These are phyloP conservation scores for Dendrobium catenatum DNA, from an alignment of 106 monocot species.

Conservation along the genomic window DNA sequence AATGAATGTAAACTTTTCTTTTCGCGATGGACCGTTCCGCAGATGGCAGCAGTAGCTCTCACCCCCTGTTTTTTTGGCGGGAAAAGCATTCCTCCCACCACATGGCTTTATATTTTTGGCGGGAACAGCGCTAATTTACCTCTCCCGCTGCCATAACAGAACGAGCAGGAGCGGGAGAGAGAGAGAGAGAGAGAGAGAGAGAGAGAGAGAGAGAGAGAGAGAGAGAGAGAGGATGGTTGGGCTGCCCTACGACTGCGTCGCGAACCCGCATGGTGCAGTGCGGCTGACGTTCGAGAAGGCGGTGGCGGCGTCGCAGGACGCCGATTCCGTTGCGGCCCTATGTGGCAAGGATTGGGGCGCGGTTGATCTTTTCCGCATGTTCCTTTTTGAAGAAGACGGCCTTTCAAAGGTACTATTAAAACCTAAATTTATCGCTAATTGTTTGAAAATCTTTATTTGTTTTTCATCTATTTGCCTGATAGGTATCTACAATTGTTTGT, in stretches of 20 bases:
- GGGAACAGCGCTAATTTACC: not conserved
- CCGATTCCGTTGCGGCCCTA: constrained; percentile 50
- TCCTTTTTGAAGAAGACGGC: constrained; percentile 63
- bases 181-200: constrained; percentile 20
- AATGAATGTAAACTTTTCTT: too few species aligned
- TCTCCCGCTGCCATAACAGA: not conserved
- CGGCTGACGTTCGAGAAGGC: constrained; percentile 79
- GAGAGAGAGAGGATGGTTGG: constrained; percentile 66
- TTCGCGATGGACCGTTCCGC: too few species aligned
- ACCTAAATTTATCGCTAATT: not conserved
- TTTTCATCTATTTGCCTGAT: not conserved
- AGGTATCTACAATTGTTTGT: not conserved
- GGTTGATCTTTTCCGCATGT: constrained; percentile 61
- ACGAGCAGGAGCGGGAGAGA: not conserved
- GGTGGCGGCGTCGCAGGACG: constrained; percentile 20
- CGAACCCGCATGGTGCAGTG: constrained; percentile 81
- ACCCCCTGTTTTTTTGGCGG: not conserved
- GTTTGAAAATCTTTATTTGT: not conserved
- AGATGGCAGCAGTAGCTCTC: not conserved
- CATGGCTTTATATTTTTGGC: not conserved
- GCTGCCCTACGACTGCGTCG: constrained; percentile 52
- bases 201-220: not conserved
- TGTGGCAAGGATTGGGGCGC: constrained; percentile 90
- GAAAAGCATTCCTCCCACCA: not conserved
- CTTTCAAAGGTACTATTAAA: constrained; percentile 47